A percentile compares a stretch with the other conserved stretches of the same genome.
Conservation (phyloP, 2,329 filamentous ascomycete species). For the Trichophyton benhamiae region DNA sequence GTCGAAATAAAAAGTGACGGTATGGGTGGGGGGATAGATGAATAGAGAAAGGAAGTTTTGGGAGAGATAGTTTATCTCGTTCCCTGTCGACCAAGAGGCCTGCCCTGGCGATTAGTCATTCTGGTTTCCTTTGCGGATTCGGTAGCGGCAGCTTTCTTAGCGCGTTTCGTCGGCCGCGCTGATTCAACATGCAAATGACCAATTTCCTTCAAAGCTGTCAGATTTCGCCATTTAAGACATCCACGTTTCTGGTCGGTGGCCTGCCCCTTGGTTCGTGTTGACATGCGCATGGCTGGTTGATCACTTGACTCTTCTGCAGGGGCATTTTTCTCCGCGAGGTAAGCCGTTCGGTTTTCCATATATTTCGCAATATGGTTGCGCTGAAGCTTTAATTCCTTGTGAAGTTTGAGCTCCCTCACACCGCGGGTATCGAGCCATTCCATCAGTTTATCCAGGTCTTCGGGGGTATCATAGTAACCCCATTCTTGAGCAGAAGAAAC, state of each 20-base stretch:
- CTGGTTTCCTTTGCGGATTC: constrained; percentile 31
- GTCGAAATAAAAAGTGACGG: neutral
- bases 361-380: constrained; percentile 62
- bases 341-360: constrained; percentile 68
- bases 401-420: constrained; percentile 70
- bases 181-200: constrained; percentile 51
- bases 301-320: constrained; percentile 36
- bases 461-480: constrained; percentile 78
- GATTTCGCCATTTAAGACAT: constrained; percentile 54
- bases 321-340: constrained; percentile 47
- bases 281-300: constrained; percentile 43
- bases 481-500: constrained; percentile 61
- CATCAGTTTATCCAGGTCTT: constrained; percentile 65
- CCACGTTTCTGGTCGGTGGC: constrained; percentile 40
- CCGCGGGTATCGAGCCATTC: constrained; percentile 82
- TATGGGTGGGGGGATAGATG: neutral
- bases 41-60: neutral
- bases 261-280: constrained; percentile 51
- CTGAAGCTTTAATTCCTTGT: constrained; percentile 71
- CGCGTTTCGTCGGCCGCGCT: constrained; percentile 39
- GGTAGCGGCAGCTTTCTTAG: constrained; percentile 29
- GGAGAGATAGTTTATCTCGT: constrained; percentile 14
- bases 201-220: constrained; percentile 44
- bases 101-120: constrained; percentile 37
- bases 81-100: constrained; percentile 40